Evolutionary conservation across 2,329 filamentous ascomycete genomes (phyloP).

Genomic region (Neurospora sp.): DNA sequence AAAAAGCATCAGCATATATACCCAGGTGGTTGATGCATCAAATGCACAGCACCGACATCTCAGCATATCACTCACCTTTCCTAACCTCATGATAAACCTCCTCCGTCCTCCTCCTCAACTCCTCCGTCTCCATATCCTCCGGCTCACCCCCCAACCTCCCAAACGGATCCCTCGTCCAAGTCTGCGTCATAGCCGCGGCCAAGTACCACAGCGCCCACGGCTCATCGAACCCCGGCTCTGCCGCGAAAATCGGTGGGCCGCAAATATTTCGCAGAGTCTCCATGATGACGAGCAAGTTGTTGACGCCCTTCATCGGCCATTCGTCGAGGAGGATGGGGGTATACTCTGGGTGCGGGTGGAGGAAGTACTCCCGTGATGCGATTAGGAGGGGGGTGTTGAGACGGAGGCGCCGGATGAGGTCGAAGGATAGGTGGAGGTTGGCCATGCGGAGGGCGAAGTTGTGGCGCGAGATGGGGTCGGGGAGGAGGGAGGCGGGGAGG

Average conservation of each 20-base stretch:
- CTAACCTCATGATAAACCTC: neutral
- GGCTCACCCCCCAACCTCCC: neutral
- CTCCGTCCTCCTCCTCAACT: neutral
- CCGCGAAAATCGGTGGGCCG: neutral
- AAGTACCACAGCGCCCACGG: neutral
- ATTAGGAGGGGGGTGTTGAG: neutral
- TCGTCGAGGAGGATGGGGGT: neutral
- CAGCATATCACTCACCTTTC: neutral
- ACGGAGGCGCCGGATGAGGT: neutral
- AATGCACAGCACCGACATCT: no score
- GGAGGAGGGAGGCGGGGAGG: neutral
- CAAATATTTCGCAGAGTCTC: neutral
- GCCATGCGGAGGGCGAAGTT: neutral
- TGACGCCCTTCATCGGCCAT: neutral
- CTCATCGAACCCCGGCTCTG: neutral
- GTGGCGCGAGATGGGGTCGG: neutral
- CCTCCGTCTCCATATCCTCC: neutral
- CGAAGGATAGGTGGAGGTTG: neutral
- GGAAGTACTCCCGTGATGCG: neutral
- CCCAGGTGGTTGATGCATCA: no score
- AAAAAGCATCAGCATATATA: neutral
- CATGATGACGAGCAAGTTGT: neutral
- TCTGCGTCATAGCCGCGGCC: neutral
- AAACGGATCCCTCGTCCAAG: neutral
- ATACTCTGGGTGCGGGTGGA: neutral